These are phyloP conservation scores for Sarcodon sp. DNA, from an alignment of 768 basidiomycete species.

Conservation along the genomic window DNA sequence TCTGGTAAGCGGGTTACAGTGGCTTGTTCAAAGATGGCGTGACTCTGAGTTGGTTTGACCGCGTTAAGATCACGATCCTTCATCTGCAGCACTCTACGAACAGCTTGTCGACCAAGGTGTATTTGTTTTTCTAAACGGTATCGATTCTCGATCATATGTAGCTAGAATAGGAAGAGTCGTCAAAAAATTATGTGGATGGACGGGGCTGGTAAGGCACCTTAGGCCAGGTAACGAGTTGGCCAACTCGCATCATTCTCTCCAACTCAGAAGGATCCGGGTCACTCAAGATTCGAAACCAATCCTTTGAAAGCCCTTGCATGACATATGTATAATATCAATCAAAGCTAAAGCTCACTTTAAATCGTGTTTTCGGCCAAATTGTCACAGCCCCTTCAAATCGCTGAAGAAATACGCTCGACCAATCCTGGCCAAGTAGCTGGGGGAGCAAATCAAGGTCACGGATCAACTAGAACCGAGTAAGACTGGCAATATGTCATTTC, in stretches of 20 bases:
- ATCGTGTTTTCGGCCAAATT: slow-evolving; percentile 76
- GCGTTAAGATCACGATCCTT: slow-evolving; percentile 9
- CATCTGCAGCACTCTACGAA: slow-evolving; percentile 41
- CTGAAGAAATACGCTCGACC: slow-evolving; percentile 94
- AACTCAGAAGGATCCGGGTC: slow-evolving; percentile 77
- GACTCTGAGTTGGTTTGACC: slow-evolving; percentile 10
- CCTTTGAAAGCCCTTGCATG: slow-evolving; percentile 24
- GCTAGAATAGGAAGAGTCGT: slow-evolving; percentile 24
- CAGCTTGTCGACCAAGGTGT: slow-evolving; percentile 58
- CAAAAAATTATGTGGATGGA: neutral
- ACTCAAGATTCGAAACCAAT: slow-evolving; percentile 74
- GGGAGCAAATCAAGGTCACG: slow-evolving; percentile 93
- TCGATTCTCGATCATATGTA: slow-evolving; percentile 94
- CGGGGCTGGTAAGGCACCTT: slow-evolving; percentile 37
- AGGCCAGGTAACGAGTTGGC: slow-evolving; percentile 92
- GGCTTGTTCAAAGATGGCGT: slow-evolving; percentile 10
- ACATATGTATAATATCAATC: neutral
- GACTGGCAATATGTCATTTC: too few species aligned
- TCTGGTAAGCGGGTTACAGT: slow-evolving; percentile 10
- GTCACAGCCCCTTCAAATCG: slow-evolving; percentile 83
- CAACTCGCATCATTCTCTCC: slow-evolving; percentile 76
- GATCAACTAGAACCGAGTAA: slow-evolving; percentile 44
- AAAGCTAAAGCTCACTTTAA: slow-evolving; percentile 35
- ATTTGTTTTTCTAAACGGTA: slow-evolving; percentile 76
- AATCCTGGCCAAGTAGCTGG: slow-evolving; percentile 87